These are phyloP conservation scores for Cordyceps tenuipes DNA, from an alignment of 2,329 filamentous ascomycete species.

Conservation along the genomic window DNA sequence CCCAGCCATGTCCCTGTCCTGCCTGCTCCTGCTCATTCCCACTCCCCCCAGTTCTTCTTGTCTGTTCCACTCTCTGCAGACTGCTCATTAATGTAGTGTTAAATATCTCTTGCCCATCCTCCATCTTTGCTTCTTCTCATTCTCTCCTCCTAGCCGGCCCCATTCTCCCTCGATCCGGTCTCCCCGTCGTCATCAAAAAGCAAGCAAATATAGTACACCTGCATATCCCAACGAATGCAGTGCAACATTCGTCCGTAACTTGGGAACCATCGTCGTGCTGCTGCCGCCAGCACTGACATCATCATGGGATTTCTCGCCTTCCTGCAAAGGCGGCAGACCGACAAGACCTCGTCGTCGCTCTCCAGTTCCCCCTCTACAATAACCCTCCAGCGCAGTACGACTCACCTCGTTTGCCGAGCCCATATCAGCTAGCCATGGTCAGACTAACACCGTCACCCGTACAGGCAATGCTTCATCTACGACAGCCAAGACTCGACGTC, in stretches of 20 bases:
- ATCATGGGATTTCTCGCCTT: conserved; percentile 9
- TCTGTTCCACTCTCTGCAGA: neutral
- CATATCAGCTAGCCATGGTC: neutral
- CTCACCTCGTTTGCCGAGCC: neutral
- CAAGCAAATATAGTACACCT: conserved; percentile 4
- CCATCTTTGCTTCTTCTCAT: neutral
- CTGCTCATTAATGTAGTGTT: neutral
- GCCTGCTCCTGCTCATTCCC: neutral
- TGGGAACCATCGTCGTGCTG: neutral
- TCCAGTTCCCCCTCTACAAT: neutral
- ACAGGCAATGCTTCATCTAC: neutral
- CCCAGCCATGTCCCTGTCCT: neutral
- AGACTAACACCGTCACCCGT: neutral
- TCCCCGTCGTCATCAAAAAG: neutral
- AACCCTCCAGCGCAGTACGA: neutral
- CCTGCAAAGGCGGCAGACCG: neutral
- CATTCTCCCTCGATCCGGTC: neutral
- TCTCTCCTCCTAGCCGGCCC: neutral
- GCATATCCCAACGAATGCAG: conserved; percentile 1
- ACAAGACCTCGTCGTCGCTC: neutral
- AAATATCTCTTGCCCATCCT: neutral
- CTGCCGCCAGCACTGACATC: neutral
- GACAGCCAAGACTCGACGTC: neutral
- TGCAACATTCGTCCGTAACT: neutral
- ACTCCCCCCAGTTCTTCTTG: neutral